phyloP scores from a whole-genome alignment of 1,284 basidiomycete genomes.

The Vanrija sp. region DNA sequence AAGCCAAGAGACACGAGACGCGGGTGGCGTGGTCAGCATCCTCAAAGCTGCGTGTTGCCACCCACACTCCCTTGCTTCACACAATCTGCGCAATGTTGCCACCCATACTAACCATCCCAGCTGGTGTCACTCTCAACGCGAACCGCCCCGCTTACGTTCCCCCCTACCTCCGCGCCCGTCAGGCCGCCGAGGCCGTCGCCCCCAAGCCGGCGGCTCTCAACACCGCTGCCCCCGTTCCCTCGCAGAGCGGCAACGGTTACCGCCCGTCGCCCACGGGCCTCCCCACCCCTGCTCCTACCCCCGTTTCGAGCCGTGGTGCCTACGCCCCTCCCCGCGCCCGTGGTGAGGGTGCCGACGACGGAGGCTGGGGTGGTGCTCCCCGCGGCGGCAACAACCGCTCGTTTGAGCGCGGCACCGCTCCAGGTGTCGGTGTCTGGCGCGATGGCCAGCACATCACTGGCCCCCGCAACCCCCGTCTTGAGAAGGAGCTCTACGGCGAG shows the following conservation, averaged over 20 bases:
- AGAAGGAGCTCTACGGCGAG: constrained; percentile 96
- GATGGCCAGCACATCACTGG: constrained; percentile 84
- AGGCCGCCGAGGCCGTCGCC: constrained; percentile 36
- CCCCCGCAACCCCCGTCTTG: constrained; percentile 74
- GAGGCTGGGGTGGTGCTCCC: constrained; percentile 53
- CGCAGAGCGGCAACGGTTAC: constrained; percentile 30
- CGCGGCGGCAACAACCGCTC: constrained; percentile 50
- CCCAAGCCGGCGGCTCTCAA: constrained; percentile 10
- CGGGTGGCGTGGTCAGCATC: background rate
- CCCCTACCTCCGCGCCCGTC: constrained; percentile 68
- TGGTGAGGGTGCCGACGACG: constrained; percentile 40
- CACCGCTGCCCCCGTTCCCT: constrained; percentile 22
- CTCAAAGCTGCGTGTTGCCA: background rate
- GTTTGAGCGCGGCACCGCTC: constrained; percentile 47
- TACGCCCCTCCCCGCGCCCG: constrained; percentile 55
- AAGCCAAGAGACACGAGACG: background rate
- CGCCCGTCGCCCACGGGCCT: constrained; percentile 38
- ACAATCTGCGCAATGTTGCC: background rate
- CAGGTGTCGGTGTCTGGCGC: constrained; percentile 79
- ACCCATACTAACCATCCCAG: constrained; percentile 7
- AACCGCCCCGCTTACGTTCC: constrained; percentile 83
- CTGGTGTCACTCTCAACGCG: constrained; percentile 51
- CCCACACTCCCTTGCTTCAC: background rate
- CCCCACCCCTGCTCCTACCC: constrained; percentile 43
- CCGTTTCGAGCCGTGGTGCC: constrained; percentile 53